Evolutionary conservation across 805 yeast species (phyloP).

Genomic region (Wickerhamiella australiensis): DNA sequence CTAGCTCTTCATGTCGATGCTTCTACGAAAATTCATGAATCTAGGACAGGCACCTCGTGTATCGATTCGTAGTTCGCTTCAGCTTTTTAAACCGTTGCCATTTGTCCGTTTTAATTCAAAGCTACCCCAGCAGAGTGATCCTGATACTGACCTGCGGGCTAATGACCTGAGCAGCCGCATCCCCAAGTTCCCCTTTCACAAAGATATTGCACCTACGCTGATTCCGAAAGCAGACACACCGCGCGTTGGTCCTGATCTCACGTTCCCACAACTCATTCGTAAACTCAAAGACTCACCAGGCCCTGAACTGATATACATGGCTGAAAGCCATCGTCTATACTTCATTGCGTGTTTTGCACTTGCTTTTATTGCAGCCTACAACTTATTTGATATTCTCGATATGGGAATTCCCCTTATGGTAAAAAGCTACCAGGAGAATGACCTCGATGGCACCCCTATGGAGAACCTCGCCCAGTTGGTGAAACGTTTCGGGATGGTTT

Average conservation of each 20-base stretch:
- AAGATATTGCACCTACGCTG: constrained; percentile 51
- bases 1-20: constrained; percentile 2
- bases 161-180: constrained; percentile 46
- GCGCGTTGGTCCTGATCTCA: constrained; percentile 43
- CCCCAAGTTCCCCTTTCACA: constrained; percentile 54
- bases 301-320: constrained; percentile 70
- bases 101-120: constrained; percentile 10
- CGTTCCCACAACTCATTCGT: constrained; percentile 51
- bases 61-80: neutral
- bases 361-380: constrained; percentile 60
- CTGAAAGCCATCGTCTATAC: constrained; percentile 71
- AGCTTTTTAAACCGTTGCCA: neutral
- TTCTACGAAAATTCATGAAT: neutral
- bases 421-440: constrained; percentile 42
- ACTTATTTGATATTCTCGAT: constrained; percentile 42
- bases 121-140: constrained; percentile 18
- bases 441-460: constrained; percentile 33
- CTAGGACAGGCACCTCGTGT: neutral
- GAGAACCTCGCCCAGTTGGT: constrained; percentile 31
- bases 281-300: constrained; percentile 41
- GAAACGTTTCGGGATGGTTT: constrained; percentile 30
- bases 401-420: constrained; percentile 42
- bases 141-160: constrained; percentile 21
- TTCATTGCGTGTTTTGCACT: constrained; percentile 57
- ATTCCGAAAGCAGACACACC: constrained; percentile 73